Evolutionary conservation across 129 eudicot genomes (phyloP), one percentile per base, ranked within the genome.

Genomic region (Arctium minus): DNA sequence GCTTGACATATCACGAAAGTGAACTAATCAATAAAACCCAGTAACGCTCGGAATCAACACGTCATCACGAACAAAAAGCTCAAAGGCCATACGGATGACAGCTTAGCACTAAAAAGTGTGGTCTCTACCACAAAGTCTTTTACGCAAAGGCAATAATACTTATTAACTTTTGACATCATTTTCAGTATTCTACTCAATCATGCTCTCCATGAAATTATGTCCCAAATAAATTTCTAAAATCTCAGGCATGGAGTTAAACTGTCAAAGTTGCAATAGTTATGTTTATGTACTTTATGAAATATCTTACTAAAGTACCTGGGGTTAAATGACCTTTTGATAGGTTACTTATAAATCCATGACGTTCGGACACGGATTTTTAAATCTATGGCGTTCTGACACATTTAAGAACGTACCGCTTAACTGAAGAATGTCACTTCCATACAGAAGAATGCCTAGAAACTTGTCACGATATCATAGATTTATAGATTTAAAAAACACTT

Each of bases 141-240:
- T 84, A 73, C 69, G 84, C 79, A 84, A 84, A 84, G 84, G 80
- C 87, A 84, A 84, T 74, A 73, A 79, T 73, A 79, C 62, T 73
- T 79, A 12, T 32, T 79, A 79, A 65, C 87, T 84, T 84, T 84
- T 80, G 15, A 73, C 50, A 84, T 84, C 82, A 15, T 60, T 79
- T 79, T 83, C 78, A 78, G 77, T 73, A 46, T 67, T 67, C 71
- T 67, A 67, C 71, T 73, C 77, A 73, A 73, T 73, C n/a, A 73
- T 73, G 71, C 32, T 67, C 71, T 67, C 71, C 35, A 27, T 67
- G 71, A 67, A 67, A 67, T 67, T 67, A 70, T 72, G 8, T n/a
- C 35, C 62, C 38, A 48, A 33, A 5, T n/a, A 65, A 37, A n/a
- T 8, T 72, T 17, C 30, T 4, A 73, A 44, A 50, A 36, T 29